Percentiles rank a stretch among this genome's conserved stretches.
Evolutionary conservation across 2,329 filamentous ascomycete genomes (phyloP).

Genomic region (Cercospora sp.): DNA sequence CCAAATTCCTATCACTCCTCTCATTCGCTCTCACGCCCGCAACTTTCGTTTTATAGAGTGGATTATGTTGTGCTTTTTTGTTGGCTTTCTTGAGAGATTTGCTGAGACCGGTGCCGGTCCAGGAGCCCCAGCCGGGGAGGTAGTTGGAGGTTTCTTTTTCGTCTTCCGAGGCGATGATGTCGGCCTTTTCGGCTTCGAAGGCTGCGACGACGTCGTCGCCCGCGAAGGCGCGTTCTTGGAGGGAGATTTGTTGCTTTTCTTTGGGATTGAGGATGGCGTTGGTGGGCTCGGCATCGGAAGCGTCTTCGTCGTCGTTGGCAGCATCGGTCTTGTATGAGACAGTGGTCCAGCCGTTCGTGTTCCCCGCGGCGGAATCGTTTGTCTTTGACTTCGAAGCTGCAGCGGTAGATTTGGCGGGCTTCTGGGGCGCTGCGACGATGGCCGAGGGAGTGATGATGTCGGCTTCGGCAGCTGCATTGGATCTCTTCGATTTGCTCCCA

Average conservation of each 20-base stretch:
- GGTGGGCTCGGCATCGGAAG: conserved; percentile 31
- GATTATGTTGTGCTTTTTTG: conserved; percentile 50
- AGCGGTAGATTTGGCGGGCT: conserved; percentile 11
- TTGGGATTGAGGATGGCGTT: conserved; percentile 33
- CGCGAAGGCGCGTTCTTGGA: conserved; percentile 79
- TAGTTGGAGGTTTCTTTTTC: conserved; percentile 80
- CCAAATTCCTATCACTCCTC: conserved; percentile 78
- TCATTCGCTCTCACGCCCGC: conserved; percentile 71
- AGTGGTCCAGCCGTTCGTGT: conserved; percentile 49
- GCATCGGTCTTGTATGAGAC: conserved; percentile 41
- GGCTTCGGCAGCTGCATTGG: conserved; percentile 25
- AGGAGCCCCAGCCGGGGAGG: conserved; percentile 92
- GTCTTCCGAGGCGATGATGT: conserved; percentile 71
- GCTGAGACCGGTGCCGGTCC: conserved; percentile 82
- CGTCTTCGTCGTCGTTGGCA: conserved; percentile 29
- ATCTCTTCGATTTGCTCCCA: conserved; percentile 29
- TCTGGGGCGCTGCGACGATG: neutral
- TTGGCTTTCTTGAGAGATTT: conserved; percentile 67
- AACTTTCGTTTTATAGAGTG: conserved; percentile 60
- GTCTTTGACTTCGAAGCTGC: conserved; percentile 24
- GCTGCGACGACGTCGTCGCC: conserved; percentile 79
- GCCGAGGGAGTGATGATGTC: conserved; percentile 20
- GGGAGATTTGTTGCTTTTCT: conserved; percentile 62
- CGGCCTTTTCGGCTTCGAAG: conserved; percentile 78
- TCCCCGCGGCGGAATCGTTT: conserved; percentile 21